These are phyloP conservation scores for Podospora australis DNA, from an alignment of 495 filamentous ascomycete genomes.

Conservation along the genomic window DNA sequence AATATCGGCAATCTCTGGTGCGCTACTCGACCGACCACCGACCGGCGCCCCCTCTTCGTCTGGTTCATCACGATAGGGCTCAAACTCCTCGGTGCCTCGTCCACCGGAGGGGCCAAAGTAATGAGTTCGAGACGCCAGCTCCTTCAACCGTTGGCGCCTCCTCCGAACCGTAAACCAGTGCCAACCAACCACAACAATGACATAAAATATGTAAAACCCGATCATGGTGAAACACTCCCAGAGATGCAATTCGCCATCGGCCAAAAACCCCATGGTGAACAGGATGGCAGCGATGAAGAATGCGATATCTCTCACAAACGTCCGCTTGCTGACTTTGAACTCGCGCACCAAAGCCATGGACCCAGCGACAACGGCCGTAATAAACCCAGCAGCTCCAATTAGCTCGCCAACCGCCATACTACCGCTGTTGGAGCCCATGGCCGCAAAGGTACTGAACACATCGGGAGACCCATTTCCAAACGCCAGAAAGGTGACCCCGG, in stretches of 20 bases:
- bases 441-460: slow-evolving; percentile 96
- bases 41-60: slow-evolving; percentile 53
- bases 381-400: slow-evolving; percentile 92
- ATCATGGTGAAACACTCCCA: slow-evolving; percentile 95
- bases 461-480: slow-evolving; percentile 99
- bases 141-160: slow-evolving; percentile 53
- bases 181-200: slow-evolving; percentile 81
- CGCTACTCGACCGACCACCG: slow-evolving; percentile 41
- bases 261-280: slow-evolving; percentile 83
- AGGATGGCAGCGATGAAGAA: slow-evolving; percentile 86
- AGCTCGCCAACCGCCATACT: slow-evolving; percentile 94
- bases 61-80: slow-evolving; percentile 53
- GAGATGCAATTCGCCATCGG: slow-evolving; percentile 73
- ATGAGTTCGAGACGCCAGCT: slow-evolving; percentile 65
- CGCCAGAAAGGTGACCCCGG: slow-evolving; percentile 92
- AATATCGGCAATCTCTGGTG: slow-evolving; percentile 56
- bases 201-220: slow-evolving; percentile 85
- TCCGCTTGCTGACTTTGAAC: slow-evolving; percentile 80
- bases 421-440: slow-evolving; percentile 93
- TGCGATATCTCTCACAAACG: slow-evolving; percentile 85
- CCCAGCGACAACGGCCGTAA: slow-evolving; percentile 94
- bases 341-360: slow-evolving; percentile 94
- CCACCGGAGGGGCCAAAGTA: slow-evolving; percentile 54
- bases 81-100: slow-evolving; percentile 51
- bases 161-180: slow-evolving; percentile 72